These are phyloP conservation scores for Citrus unshiu DNA, from an alignment of 345 rosid genomes.

Conservation along the genomic window DNA sequence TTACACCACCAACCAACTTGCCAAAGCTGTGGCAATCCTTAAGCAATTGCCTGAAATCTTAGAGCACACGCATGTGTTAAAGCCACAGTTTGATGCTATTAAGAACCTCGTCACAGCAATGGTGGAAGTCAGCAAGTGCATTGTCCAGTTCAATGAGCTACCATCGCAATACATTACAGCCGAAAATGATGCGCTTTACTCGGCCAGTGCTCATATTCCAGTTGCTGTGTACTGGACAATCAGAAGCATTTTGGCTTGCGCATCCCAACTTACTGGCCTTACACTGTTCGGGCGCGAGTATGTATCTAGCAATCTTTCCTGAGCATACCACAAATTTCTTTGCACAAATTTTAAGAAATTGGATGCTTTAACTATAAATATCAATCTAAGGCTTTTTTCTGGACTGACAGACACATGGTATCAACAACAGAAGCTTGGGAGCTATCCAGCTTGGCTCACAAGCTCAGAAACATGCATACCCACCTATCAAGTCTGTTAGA, in stretches of 20 bases:
- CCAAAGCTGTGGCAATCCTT: constrained; percentile 76
- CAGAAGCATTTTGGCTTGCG: constrained; percentile 61
- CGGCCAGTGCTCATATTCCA: constrained; percentile 49
- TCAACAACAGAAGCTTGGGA: constrained; percentile 69
- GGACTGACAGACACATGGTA: constrained; percentile 37
- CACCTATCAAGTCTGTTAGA: constrained; percentile 32
- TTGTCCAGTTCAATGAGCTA: constrained; percentile 54
- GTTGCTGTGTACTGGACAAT: constrained; percentile 81
- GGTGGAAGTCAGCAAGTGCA: constrained; percentile 56
- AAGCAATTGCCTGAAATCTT: constrained; percentile 63
- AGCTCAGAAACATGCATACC: constrained; percentile 46
- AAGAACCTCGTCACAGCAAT: constrained; percentile 49
- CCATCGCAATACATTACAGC: constrained; percentile 52
- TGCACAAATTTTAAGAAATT: too few species aligned
- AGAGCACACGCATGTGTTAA: constrained; percentile 38
- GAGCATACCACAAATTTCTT: not conserved
- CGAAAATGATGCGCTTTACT: constrained; percentile 33
- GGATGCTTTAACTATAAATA: not conserved
- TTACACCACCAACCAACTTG: constrained; percentile 62
- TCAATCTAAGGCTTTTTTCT: not conserved
- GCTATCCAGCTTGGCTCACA: constrained; percentile 57
- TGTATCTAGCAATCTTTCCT: not conserved
- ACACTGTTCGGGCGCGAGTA: constrained; percentile 62
- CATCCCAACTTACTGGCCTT: constrained; percentile 54
- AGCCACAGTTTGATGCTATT: constrained; percentile 54